phyloP scores from a whole-genome alignment of 169 alveolate genomes.

The Cryptosporidium andersoni region DNA sequence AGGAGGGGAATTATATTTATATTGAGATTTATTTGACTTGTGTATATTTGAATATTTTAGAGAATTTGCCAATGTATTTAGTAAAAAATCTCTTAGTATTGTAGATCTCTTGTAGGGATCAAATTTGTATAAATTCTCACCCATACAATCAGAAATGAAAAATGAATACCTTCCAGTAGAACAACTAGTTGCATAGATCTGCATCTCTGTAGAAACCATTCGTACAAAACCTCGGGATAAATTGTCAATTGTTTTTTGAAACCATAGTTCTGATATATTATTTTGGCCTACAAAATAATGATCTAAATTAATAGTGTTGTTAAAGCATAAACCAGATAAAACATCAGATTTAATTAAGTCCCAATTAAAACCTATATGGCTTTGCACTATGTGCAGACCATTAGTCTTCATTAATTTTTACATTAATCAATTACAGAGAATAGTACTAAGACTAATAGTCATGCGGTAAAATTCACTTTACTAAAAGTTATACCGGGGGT shows the following conservation, averaged over 20 bases:
- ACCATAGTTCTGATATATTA: not conserved
- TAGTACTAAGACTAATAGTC: no score
- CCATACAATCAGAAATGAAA: conserved; percentile 22
- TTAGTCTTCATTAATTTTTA: not conserved
- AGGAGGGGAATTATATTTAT: no score
- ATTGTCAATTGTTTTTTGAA: conserved; percentile 3
- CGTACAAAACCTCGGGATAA: conserved; percentile 48
- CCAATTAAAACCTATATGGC: conserved; percentile 20
- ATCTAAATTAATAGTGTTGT: conserved; percentile 1
- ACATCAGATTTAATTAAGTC: not conserved
- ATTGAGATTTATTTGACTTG: no score
- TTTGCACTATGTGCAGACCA: conserved; percentile 11
- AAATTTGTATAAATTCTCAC: conserved; percentile 13
- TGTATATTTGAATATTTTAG: no score
- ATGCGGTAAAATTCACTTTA: no score
- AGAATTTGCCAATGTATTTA: not conserved
- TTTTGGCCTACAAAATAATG: not conserved
- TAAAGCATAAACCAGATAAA: not conserved
- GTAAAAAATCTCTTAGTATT: no score
- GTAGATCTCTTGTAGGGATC: conserved; percentile 11
- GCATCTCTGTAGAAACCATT: conserved; percentile 38
- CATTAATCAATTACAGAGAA: not conserved
- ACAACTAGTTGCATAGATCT: not conserved
- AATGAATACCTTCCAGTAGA: not conserved
- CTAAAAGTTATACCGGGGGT: no score